Evolutionary conservation across 2,329 filamentous ascomycete species (phyloP).

Genomic region (Thielaviopsis musarum): DNA sequence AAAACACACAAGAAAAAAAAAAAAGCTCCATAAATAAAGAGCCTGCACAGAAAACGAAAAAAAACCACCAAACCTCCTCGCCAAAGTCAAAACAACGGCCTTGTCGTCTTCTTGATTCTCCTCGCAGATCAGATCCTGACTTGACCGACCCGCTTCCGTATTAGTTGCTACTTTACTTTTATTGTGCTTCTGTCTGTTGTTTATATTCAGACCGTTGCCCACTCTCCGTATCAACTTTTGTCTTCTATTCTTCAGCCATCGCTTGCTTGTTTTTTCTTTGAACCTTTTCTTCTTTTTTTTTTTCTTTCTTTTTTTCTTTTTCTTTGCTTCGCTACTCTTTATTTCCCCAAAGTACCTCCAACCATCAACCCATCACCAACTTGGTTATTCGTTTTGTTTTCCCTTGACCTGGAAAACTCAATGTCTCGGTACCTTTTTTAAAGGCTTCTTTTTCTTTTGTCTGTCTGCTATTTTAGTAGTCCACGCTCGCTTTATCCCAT

Average conservation of each 20-base stretch:
- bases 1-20: no score
- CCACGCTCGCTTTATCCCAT: conserved; percentile 10
- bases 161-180: no score
- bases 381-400: background rate
- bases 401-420: background rate
- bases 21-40: no score
- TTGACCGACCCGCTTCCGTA: no score
- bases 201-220: background rate
- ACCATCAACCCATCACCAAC: background rate
- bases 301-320: no score
- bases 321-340: background rate
- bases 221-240: background rate
- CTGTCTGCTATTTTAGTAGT: conserved; percentile 6
- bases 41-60: no score
- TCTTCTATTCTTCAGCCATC: background rate
- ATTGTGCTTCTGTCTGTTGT: no score
- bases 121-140: no score
- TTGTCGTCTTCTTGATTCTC: no score
- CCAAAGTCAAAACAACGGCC: no score
- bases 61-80: no score
- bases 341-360: background rate
- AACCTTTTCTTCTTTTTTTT: background rate
- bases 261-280: background rate
- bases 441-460: background rate
- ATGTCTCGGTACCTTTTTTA: conserved; percentile 11